phyloP scores from a whole-genome alignment of 768 basidiomycete species.

The Cystobasidiopsis lactophilus region DNA sequence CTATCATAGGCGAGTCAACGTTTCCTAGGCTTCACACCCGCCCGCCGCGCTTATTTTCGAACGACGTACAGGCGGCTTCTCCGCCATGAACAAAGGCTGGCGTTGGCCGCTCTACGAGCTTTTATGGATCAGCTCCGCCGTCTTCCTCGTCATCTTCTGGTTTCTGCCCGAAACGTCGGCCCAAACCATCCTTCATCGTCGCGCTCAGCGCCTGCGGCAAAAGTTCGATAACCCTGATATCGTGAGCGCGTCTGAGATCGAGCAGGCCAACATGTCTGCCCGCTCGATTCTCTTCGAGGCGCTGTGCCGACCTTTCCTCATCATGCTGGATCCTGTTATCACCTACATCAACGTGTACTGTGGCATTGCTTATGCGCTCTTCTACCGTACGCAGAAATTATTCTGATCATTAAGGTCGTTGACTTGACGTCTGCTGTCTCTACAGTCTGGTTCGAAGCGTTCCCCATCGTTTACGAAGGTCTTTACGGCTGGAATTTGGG shows the following conservation, averaged over 20 bases:
- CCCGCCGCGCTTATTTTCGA: not conserved
- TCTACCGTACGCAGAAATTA: conserved; percentile 2
- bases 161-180: conserved; percentile 25
- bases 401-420: not conserved
- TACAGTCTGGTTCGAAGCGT: conserved; percentile 2
- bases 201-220: conserved; percentile 25
- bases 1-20: no score
- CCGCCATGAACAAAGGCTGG: conserved; percentile 24
- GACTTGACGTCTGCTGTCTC: no score
- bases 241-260: conserved; percentile 21
- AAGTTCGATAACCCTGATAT: conserved; percentile 24
- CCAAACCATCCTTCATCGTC: conserved; percentile 24
- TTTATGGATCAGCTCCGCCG: conserved; percentile 22
- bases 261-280: conserved; percentile 3
- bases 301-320: conserved; percentile 8
- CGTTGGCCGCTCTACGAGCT: conserved; percentile 24
- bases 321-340: conserved; percentile 13
- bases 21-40: no score
- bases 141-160: conserved; percentile 21
- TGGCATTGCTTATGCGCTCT: conserved; percentile 4
- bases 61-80: conserved; percentile 18
- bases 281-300: conserved; percentile 2
- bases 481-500: conserved; percentile 1
- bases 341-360: conserved; percentile 9
- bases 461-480: conserved; percentile 4